phyloP scores from a whole-genome alignment of 352 stramenopile species.

The Globisporangium sylvaticum region DNA sequence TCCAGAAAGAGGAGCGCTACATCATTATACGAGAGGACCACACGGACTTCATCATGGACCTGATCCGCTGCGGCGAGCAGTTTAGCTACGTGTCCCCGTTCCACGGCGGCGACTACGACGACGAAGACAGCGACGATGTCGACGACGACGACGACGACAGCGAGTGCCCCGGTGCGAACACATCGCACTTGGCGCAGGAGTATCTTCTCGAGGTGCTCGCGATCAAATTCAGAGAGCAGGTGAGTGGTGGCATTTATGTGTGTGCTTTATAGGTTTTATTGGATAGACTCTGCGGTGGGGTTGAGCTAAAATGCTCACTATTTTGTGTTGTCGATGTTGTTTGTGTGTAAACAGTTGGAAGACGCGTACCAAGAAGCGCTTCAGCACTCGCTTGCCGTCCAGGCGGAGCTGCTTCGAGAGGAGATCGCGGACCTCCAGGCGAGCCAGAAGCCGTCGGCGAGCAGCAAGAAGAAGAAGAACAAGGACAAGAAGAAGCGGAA shows the following conservation, averaged over 20 bases:
- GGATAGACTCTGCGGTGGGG: not conserved
- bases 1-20: constrained; percentile 78
- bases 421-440: constrained; percentile 66
- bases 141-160: constrained; percentile 57
- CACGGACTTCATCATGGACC: constrained; percentile 75
- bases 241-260: constrained; percentile 14
- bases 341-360: constrained; percentile 38
- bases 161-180: constrained; percentile 72
- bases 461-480: constrained; percentile 75
- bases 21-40: constrained; percentile 84
- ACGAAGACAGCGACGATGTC: constrained; percentile 28
- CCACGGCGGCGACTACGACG: constrained; percentile 29
- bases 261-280: not conserved
- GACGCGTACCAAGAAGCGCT: constrained; percentile 73
- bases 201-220: constrained; percentile 75
- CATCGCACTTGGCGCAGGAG: constrained; percentile 69
- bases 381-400: constrained; percentile 69
- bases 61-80: constrained; percentile 75
- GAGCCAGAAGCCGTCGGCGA: constrained; percentile 45
- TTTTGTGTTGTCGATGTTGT: constrained; percentile 11
- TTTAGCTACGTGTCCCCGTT: constrained; percentile 65
- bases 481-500: constrained; percentile 77
- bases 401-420: constrained; percentile 68
- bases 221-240: constrained; percentile 79
- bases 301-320: not conserved